Conservation (phyloP, 495 filamentous ascomycete species). For the Penicillium atrosanguineum region DNA sequence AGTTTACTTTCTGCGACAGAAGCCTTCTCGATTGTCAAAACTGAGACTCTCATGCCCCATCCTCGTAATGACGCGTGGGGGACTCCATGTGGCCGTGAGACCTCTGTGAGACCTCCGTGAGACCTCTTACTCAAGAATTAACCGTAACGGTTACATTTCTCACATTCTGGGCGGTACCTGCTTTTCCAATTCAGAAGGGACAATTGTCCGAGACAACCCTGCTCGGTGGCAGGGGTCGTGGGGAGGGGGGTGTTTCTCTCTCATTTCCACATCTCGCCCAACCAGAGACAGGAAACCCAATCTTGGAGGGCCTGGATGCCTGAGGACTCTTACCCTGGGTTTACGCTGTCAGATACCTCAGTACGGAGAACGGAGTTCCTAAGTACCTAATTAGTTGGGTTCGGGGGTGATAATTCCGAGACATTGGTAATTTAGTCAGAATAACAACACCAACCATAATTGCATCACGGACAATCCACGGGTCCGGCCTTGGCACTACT, state of each 20-base stretch:
- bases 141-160: neutral
- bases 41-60: neutral
- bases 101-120: no score
- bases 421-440: neutral
- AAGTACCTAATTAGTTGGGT: neutral
- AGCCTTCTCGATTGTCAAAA: neutral
- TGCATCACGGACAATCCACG: neutral
- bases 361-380: no score
- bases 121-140: no score
- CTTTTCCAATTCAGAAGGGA: neutral
- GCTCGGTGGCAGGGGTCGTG: neutral
- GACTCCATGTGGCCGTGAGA: neutral
- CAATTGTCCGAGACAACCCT: conserved; percentile 5
- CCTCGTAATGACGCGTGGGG: neutral
- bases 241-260: neutral
- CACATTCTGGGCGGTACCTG: neutral
- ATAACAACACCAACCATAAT: neutral
- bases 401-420: neutral
- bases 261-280: conserved; percentile 1
- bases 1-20: neutral
- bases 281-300: neutral
- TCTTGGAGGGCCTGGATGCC: neutral
- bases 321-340: neutral
- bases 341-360: neutral
- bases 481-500: neutral